These are phyloP conservation scores for Elaphomyces granulatus DNA, from an alignment of 495 filamentous ascomycete genomes.

Conservation along the genomic window DNA sequence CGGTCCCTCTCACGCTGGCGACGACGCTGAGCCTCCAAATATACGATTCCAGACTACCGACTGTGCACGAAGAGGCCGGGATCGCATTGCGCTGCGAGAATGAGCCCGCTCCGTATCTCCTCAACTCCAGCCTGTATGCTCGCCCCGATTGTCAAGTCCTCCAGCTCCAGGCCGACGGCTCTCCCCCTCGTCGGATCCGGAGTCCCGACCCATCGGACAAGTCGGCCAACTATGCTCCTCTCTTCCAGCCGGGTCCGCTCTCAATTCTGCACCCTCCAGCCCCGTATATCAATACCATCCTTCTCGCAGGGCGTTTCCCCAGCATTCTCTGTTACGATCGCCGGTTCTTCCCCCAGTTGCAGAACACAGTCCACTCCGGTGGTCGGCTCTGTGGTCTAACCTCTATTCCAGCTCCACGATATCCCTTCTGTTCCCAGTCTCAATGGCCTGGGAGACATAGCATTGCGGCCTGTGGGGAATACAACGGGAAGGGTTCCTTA, in stretches of 20 bases:
- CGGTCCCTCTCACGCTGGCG: conserved; percentile 68
- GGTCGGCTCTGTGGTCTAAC: conserved; percentile 66
- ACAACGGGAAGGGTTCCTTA: conserved; percentile 80
- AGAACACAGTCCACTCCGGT: conserved; percentile 68
- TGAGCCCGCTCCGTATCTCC: conserved; percentile 13
- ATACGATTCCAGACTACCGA: conserved; percentile 53
- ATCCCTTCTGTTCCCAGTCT: conserved; percentile 32
- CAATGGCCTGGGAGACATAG: conserved; percentile 40
- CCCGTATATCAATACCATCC: conserved; percentile 33
- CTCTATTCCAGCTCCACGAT: conserved; percentile 50
- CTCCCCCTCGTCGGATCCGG: conserved; percentile 29
- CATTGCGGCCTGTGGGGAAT: conserved; percentile 80
- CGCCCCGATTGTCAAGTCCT: conserved; percentile 26
- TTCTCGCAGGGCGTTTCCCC: conserved; percentile 73
- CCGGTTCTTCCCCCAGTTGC: conserved; percentile 66
- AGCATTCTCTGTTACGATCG: conserved; percentile 83
- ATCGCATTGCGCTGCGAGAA: conserved; percentile 30
- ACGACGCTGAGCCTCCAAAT: conserved; percentile 74
- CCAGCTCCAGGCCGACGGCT: conserved; percentile 26
- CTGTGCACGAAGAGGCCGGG: conserved; percentile 27
- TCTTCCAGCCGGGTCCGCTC: conserved; percentile 69
- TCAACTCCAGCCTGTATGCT: conserved; percentile 22
- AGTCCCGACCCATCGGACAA: conserved; percentile 25
- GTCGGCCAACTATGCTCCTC: conserved; percentile 47
- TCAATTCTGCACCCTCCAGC: conserved; percentile 63